phyloP scores from a whole-genome alignment of 805 yeast genomes.

The Wickerhamomyces bisporus region DNA sequence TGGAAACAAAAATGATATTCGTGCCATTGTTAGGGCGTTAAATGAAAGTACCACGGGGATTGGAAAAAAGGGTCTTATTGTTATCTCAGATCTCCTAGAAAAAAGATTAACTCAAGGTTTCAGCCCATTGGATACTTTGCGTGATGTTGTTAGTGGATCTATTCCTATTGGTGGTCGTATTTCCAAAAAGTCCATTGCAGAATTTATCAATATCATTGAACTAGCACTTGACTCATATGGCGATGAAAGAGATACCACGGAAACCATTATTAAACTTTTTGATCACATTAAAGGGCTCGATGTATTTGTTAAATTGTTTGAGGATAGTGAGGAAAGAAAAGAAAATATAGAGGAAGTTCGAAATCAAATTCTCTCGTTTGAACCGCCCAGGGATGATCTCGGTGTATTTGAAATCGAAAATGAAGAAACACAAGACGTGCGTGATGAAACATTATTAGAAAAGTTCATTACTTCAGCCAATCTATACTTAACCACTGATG shows the following conservation, averaged over 20 bases:
- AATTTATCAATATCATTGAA: constrained; percentile 1
- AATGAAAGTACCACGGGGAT: constrained; percentile 53
- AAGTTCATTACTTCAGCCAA: constrained; percentile 32
- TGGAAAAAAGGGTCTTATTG: constrained; percentile 41
- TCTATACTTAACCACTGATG: constrained; percentile 26
- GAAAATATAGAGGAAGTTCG: constrained; percentile 38
- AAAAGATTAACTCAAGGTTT: background rate
- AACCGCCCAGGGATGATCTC: constrained; percentile 26
- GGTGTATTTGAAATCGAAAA: constrained; percentile 1
- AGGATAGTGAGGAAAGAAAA: constrained; percentile 25
- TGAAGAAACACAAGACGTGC: constrained; percentile 2
- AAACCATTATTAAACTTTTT: constrained; percentile 8
- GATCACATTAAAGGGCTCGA: constrained; percentile 6
- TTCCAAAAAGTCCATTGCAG: constrained; percentile 2
- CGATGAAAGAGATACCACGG: constrained; percentile 1
- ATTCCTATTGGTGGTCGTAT: background rate
- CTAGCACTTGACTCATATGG: constrained; percentile 1
- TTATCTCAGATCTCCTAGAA: background rate
- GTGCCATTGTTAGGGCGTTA: constrained; percentile 55
- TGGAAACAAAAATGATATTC: constrained; percentile 50
- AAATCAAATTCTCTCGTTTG: constrained; percentile 31
- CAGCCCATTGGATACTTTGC: constrained; percentile 10
- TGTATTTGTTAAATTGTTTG: constrained; percentile 4
- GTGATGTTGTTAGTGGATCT: constrained; percentile 2
- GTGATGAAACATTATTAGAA: constrained; percentile 21